Evolutionary conservation across 148 eudicot species (phyloP).

Genomic region (Arbutus unedo): DNA sequence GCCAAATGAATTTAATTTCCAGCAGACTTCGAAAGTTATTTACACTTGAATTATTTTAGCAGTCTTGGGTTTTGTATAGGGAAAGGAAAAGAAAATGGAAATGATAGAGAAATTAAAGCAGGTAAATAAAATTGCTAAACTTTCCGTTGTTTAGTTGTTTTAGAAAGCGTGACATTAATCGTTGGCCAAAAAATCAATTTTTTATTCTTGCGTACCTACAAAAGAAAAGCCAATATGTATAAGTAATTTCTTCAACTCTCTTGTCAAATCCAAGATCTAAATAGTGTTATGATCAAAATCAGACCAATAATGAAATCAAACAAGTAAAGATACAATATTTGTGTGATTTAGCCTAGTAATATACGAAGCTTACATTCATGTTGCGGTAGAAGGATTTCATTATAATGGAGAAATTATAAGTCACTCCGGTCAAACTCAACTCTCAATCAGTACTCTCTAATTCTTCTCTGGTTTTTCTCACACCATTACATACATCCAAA

Average conservation of each 20-base stretch:
- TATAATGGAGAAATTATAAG: no score
- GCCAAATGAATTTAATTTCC: background rate
- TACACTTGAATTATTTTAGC: background rate
- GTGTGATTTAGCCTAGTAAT: no score
- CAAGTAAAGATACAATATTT: no score
- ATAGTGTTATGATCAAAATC: background rate
- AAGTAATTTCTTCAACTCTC: background rate
- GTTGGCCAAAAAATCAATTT: no score
- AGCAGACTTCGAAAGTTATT: background rate
- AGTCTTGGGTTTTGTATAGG: background rate
- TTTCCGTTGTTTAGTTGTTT: background rate
- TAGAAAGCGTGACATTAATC: background rate
- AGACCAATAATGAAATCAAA: no score
- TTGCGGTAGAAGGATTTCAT: no score
- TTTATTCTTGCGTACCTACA: background rate
- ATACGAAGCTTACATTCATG: no score
- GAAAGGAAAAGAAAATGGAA: background rate
- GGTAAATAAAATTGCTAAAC: background rate
- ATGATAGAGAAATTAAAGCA: background rate
- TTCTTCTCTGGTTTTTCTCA: no score
- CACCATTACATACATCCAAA: no score
- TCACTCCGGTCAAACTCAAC: no score
- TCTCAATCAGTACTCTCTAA: no score
- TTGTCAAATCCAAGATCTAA: background rate
- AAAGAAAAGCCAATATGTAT: background rate